These are phyloP conservation scores for Venturia effusa DNA, from an alignment of 2,329 filamentous ascomycete genomes.

Conservation along the genomic window DNA sequence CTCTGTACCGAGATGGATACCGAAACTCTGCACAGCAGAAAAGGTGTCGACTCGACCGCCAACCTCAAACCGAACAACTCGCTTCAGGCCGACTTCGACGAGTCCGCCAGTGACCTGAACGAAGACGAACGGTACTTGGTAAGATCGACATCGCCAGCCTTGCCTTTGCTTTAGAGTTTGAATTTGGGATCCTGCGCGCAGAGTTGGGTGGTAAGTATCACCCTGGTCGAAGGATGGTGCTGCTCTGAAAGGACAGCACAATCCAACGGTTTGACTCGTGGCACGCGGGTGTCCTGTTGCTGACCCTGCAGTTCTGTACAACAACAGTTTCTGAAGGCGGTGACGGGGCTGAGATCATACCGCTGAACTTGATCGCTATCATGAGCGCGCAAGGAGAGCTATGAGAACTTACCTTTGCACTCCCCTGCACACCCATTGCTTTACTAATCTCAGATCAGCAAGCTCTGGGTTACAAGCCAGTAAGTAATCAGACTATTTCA, in stretches of 20 bases:
- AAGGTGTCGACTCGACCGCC: background rate
- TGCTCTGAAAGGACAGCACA: background rate
- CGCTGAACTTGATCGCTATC: conserved; percentile 14
- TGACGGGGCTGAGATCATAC: conserved; percentile 13
- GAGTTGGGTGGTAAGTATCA: conserved; percentile 11
- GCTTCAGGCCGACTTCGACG: conserved; percentile 10
- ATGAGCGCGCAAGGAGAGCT: conserved; percentile 14
- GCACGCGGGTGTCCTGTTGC: conserved; percentile 12
- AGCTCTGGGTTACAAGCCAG: conserved; percentile 12
- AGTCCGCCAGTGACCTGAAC: background rate
- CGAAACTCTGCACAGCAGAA: background rate
- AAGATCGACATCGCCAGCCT: conserved; percentile 6
- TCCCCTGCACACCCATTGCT: background rate
- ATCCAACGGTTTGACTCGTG: conserved; percentile 10
- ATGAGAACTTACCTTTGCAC: conserved; percentile 8
- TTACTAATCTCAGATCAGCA: conserved; percentile 7
- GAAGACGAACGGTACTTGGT: conserved; percentile 13
- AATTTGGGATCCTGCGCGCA: background rate
- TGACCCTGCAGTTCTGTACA: background rate
- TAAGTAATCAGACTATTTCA: background rate
- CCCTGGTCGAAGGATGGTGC: conserved; percentile 4
- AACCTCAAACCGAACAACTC: conserved; percentile 5
- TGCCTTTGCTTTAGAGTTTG: background rate
- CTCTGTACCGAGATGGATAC: background rate
- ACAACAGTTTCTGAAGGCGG: background rate